Percentiles rank a stretch among this genome's conserved stretches.
phyloP scores from a whole-genome alignment of 495 filamentous ascomycete species.

The Amphirosellinia nigrospora region DNA sequence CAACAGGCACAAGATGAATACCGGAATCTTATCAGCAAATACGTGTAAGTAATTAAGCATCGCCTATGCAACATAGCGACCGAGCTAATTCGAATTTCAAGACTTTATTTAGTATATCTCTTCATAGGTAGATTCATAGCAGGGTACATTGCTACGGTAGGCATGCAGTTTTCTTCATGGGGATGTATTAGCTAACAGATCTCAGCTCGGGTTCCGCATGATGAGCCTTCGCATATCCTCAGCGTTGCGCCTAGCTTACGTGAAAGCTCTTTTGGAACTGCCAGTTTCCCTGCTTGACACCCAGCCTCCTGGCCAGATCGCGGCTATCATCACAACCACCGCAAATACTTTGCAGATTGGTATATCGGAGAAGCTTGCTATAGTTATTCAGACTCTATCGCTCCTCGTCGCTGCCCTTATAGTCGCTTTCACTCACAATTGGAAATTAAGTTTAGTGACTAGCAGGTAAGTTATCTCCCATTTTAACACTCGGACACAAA shows the following conservation, averaged over 20 bases:
- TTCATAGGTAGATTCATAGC: constrained; percentile 66
- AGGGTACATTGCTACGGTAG: constrained; percentile 62
- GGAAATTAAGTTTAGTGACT: constrained; percentile 64
- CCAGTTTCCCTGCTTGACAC: constrained; percentile 61
- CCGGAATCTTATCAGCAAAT: constrained; percentile 30
- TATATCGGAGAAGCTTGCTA: constrained; percentile 67
- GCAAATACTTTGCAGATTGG: constrained; percentile 70
- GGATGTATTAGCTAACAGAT: constrained; percentile 14
- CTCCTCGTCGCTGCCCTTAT: constrained; percentile 57
- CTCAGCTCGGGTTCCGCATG: constrained; percentile 60
- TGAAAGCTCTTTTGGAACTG: constrained; percentile 58
- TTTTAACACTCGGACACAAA: no score
- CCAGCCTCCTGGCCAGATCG: constrained; percentile 58
- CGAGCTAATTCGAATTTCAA: constrained; percentile 23
- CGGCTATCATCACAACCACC: constrained; percentile 66
- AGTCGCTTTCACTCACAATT: constrained; percentile 62
- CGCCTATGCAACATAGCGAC: neutral
- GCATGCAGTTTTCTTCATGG: constrained; percentile 23
- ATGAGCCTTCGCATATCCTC: constrained; percentile 62
- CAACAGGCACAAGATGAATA: constrained; percentile 31
- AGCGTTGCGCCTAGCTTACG: constrained; percentile 57
- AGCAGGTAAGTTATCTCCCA: no score
- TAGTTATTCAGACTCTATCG: constrained; percentile 59
- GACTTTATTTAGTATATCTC: constrained; percentile 65
- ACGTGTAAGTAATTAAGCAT: constrained; percentile 36